Evolutionary conservation across 805 yeast species (phyloP), one percentile per base, ranked within the genome.

Genomic region (Sugiyamaella smithiae): DNA sequence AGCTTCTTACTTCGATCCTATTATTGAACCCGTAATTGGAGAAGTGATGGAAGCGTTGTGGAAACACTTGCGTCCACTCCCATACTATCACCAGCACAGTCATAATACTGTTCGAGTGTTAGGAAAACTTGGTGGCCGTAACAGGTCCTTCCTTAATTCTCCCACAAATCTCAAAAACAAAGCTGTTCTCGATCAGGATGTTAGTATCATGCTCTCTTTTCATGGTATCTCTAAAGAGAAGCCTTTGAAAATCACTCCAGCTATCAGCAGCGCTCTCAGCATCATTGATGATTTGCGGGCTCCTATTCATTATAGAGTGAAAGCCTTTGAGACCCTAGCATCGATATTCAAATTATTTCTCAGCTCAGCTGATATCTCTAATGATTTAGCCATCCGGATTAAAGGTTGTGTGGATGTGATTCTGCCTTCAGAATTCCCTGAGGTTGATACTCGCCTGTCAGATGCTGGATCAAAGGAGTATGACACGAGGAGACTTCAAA

Each of bases 71-170:
- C 82, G 82, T 59, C 99, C 99, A 1, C 76, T 90, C 29, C 98
- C 99, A 0, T 89, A 88, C 63, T 88, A 86, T 57, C 98, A 93
- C 58, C 95, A 88, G 56, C 96, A 90, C 57, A 85, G 96, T 14
- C 99, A 93, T 63, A 88, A 96, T 0, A 90, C 98, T 0, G 82
- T 93, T 48, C 76, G 98, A 53, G 88, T 93, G 32, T 71, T 93
- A 45, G 99, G 99, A 44, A 93, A 95, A 63, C 71, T 93, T 14
- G 99, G 99, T 32, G 99, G 99, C 1, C 78, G 99, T 62, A 93
- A 93, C 60, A 82, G 97, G 57, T 82, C 84, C 45, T 88, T 88
- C 62, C 75, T 93, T 58, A 81, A 80, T 49, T 85, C 95, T 1
- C 88, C 90, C 33, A 70, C 77, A 37, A 84, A 85, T 49, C 70